Conservation (phyloP, 2,329 filamentous ascomycete genomes). For the Aspergillus transmontanensis region DNA sequence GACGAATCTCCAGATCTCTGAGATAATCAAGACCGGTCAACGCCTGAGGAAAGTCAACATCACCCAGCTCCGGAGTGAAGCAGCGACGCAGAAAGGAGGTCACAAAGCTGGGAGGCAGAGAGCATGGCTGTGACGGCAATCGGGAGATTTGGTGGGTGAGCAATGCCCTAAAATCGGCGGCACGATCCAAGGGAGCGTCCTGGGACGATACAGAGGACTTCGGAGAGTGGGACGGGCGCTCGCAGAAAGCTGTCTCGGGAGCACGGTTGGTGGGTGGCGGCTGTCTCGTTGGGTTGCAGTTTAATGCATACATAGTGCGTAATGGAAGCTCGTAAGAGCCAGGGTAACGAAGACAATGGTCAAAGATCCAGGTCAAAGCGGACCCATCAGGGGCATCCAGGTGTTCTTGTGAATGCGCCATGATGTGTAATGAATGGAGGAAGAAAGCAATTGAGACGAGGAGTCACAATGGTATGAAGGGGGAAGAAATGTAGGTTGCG, state of each 20-base stretch:
- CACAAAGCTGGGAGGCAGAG: conserved; percentile 64
- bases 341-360: conserved; percentile 63
- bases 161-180: conserved; percentile 46
- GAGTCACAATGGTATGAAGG: background rate
- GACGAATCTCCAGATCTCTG: conserved; percentile 62
- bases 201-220: conserved; percentile 26
- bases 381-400: conserved; percentile 40
- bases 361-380: conserved; percentile 57
- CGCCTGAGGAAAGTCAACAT: conserved; percentile 67
- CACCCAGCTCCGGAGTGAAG: conserved; percentile 58
- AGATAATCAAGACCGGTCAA: conserved; percentile 68
- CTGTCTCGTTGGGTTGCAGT: conserved; percentile 56
- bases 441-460: background rate
- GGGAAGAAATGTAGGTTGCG: conserved; percentile 1
- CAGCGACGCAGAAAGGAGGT: conserved; percentile 62
- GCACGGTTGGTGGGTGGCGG: conserved; percentile 28
- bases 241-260: conserved; percentile 41
- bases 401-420: conserved; percentile 21
- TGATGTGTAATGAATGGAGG: conserved; percentile 6
- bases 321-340: conserved; percentile 67
- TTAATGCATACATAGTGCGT: conserved; percentile 69
- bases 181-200: conserved; percentile 33
- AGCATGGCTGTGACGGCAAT: conserved; percentile 61
- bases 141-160: conserved; percentile 57
- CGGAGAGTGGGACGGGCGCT: conserved; percentile 34